phyloP scores from a whole-genome alignment of 2,329 filamentous ascomycete genomes.

The Parasarocladium wereldwijsianum region DNA sequence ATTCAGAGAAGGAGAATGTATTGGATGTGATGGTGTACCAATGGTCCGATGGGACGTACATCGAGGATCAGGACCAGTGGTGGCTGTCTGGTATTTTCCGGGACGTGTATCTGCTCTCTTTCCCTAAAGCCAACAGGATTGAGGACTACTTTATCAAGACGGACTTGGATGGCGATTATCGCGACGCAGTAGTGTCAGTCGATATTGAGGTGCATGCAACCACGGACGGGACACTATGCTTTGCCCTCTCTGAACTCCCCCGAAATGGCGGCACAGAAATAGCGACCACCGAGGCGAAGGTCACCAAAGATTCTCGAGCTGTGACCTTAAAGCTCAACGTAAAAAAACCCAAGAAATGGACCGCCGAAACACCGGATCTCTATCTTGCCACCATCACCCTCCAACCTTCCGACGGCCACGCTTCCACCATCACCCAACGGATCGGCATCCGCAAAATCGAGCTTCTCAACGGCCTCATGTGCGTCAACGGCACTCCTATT shows the following conservation, averaged over 20 bases:
- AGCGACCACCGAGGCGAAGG: constrained; percentile 11
- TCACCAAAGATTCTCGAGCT: constrained; percentile 24
- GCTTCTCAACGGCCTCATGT: constrained; percentile 42
- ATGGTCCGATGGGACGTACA: constrained; percentile 54
- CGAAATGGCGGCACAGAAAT: constrained; percentile 19
- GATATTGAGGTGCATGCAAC: too few species aligned
- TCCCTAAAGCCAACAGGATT: constrained; percentile 33
- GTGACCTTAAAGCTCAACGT: constrained; percentile 28
- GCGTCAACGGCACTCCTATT: constrained; percentile 47
- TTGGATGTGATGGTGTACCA: constrained; percentile 55
- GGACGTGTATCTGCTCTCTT: constrained; percentile 47
- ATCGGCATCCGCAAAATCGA: constrained; percentile 52
- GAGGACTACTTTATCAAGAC: constrained; percentile 44
- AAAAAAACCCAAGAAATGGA: constrained; percentile 47
- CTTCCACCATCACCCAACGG: constrained; percentile 33
- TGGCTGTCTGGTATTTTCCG: constrained; percentile 51
- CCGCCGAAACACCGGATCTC: constrained; percentile 50
- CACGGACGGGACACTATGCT: not conserved
- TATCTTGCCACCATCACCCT: constrained; percentile 21
- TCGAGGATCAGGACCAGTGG: constrained; percentile 59
- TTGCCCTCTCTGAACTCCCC: not conserved
- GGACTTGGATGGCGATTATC: constrained; percentile 25
- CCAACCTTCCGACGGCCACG: constrained; percentile 7
- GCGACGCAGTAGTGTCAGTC: not conserved
- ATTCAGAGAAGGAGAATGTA: constrained; percentile 28